These are phyloP conservation scores for Handroanthus guayacan DNA, from an alignment of 257 asterid species.

Conservation along the genomic window DNA sequence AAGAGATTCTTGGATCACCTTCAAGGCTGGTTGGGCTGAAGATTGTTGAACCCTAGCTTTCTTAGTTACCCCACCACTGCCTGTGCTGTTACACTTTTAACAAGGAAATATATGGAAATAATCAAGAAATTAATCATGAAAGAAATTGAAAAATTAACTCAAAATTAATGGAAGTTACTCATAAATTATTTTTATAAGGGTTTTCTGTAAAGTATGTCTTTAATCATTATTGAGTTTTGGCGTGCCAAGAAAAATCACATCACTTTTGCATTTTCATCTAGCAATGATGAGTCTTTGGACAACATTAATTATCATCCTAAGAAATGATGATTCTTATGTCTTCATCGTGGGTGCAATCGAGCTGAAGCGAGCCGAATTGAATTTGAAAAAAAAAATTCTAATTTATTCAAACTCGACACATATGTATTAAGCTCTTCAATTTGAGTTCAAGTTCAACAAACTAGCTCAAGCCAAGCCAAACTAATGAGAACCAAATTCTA, in stretches of 20 bases:
- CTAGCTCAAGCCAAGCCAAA: too few relatives aligned
- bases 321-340: neutral
- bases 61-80: constrained; percentile 68
- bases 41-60: constrained; percentile 88
- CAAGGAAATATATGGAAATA: constrained; percentile 23
- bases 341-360: neutral
- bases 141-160: too few relatives aligned
- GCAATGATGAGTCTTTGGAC: constrained; percentile 29
- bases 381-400: neutral
- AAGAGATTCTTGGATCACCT: constrained; percentile 49
- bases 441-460: too few relatives aligned
- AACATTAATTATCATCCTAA: constrained; percentile 23
- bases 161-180: too few relatives aligned
- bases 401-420: too few relatives aligned
- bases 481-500: too few relatives aligned
- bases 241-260: constrained; percentile 25
- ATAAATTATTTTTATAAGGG: neutral
- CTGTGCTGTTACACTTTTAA: constrained; percentile 71
- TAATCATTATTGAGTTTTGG: constrained; percentile 33
- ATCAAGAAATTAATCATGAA: neutral
- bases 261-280: neutral
- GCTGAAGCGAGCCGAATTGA: too few relatives aligned
- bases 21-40: constrained; percentile 74
- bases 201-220: neutral
- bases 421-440: too few relatives aligned